Evolutionary conservation across 495 filamentous ascomycete species (phyloP), one percentile per base, ranked within the genome.

Genomic region (Podospora pseudocomata): DNA sequence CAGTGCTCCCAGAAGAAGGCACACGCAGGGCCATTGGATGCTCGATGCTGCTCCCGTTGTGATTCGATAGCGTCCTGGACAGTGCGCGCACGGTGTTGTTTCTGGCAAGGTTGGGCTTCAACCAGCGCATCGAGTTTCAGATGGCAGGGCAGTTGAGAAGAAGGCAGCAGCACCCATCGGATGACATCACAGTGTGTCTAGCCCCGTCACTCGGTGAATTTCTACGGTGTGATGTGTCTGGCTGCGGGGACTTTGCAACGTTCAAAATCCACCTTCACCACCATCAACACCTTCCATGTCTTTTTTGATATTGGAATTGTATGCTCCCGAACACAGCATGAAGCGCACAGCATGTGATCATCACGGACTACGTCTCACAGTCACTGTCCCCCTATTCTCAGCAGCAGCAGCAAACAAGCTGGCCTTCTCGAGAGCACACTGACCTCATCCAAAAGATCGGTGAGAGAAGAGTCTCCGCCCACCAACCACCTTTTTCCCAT

Each of bases 181-280:
- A 61, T 61, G 59, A 61, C 59, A 61, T 61, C 59, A 61, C 59
- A 61, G 59, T 61, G 59, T 32, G 59, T 61, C 19, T 20, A 59
- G 56, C 6, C 26, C 19, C 19, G 20, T 59, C 7, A 6, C 39
- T 49, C 39, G 39, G 39, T 0, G 13, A 49, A 59, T 59, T 27
- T 27, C 26, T 27, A 61, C 59, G 26, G 59, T 61, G 59, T 61
- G 26, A 61, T 61, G 59, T 61, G n/a, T 28, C 30, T 28, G 39
- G 39, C 39, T 49, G 39, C 39, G 39, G 39, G 39, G 39, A 3
- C 15, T 49, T 4, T 49, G 39, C 39, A 49, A 49, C 39, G 39
- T 49, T 2, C 39, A 16, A 16, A 49, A 49, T 49, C 39, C 39
- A 49, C 30, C 7, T 49, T 49, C 39, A 49, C 39, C 39, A 49